phyloP scores from a whole-genome alignment of 2,329 filamentous ascomycete genomes.

The Mycocentrospora acerina region DNA sequence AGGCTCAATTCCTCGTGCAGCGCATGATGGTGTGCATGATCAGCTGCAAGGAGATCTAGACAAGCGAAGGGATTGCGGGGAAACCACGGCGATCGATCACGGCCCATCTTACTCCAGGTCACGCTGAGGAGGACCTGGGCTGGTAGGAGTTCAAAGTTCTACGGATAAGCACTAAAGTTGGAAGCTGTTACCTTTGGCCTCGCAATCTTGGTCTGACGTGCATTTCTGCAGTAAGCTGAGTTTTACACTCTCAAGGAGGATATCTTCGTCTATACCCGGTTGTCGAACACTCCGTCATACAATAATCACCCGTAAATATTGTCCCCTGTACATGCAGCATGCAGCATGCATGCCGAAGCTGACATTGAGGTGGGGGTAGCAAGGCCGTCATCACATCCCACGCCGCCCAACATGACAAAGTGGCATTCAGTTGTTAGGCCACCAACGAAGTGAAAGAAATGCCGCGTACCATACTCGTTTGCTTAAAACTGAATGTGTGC shows the following conservation, averaged over 20 bases:
- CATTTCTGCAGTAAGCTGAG: no score
- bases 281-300: no score
- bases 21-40: slow-evolving; percentile 41
- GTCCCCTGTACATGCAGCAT: no score
- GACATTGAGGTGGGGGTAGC: no score
- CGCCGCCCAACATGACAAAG: slow-evolving; percentile 1
- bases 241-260: no score
- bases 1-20: slow-evolving; percentile 35
- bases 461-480: no score
- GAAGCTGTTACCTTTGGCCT: slow-evolving; percentile 18
- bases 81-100: slow-evolving; percentile 27
- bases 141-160: slow-evolving; percentile 7
- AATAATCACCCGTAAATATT: no score
- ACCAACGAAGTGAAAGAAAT: slow-evolving; percentile 8
- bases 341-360: no score
- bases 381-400: slow-evolving; percentile 7
- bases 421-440: no score
- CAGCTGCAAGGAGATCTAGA: slow-evolving; percentile 42
- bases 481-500: no score
- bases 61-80: slow-evolving; percentile 42
- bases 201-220: slow-evolving; percentile 28
- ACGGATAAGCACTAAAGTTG: slow-evolving; percentile 17
- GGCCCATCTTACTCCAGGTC: background rate
- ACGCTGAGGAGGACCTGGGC: background rate
- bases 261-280: background rate